A percentile compares a stretch with the other conserved stretches of the same genome.
Evolutionary conservation across 208 protist species (phyloP).

Genomic region (Tritrichomonas foetus): DNA sequence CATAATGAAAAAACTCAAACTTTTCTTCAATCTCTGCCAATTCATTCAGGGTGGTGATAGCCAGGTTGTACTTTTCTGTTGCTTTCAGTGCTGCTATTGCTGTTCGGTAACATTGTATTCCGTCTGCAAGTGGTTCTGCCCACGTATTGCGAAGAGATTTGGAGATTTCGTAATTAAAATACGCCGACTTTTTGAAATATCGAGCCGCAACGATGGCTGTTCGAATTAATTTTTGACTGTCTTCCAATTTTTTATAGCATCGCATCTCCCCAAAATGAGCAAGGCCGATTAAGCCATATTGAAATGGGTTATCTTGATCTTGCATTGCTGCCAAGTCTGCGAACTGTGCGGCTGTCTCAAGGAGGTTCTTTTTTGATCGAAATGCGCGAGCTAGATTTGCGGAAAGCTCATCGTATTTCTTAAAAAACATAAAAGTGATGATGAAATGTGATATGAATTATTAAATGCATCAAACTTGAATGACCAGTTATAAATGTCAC

Average conservation of each 20-base stretch:
- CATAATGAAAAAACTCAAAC: neutral
- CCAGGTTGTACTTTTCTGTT: neutral
- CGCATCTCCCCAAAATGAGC: neutral
- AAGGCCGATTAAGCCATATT: neutral
- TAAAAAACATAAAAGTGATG: neutral
- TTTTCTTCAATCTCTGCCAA: neutral
- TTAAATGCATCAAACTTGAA: no score
- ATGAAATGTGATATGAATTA: no score
- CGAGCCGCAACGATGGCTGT: neutral
- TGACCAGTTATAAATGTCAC: no score
- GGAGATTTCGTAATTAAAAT: neutral
- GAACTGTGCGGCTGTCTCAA: neutral
- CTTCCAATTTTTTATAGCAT: neutral
- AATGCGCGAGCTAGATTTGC: neutral
- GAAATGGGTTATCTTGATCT: neutral
- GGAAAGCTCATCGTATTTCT: neutral
- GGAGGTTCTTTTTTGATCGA: neutral
- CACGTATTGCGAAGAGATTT: neutral
- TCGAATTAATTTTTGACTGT: neutral
- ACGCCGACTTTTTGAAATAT: neutral
- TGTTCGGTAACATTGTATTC: neutral
- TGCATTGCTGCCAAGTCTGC: neutral
- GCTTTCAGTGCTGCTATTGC: neutral
- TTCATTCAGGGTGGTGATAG: neutral
- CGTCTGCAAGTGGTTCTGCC: neutral